These are phyloP conservation scores for Exserohilum turcica DNA, from an alignment of 2,329 filamentous ascomycete species.

Conservation along the genomic window DNA sequence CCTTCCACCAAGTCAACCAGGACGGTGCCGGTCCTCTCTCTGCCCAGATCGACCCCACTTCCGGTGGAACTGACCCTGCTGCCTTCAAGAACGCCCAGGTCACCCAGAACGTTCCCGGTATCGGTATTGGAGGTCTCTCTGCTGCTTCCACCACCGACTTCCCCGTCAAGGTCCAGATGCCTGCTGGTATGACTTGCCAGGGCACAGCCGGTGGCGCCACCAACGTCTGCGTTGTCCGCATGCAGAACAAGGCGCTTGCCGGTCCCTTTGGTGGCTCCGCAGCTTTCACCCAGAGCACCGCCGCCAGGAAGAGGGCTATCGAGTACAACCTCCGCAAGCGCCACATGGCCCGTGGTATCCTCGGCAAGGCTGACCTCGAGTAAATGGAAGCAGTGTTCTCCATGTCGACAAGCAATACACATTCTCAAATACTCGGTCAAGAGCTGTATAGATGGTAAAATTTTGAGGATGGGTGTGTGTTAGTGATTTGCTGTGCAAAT, in stretches of 20 bases:
- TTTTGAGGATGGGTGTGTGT: no score
- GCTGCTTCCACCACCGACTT: slow-evolving; percentile 67
- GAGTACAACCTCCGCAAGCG: slow-evolving; percentile 56
- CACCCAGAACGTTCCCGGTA: slow-evolving; percentile 65
- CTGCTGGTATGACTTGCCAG: slow-evolving; percentile 68
- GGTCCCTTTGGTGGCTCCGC: slow-evolving; percentile 71
- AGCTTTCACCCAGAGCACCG: slow-evolving; percentile 66
- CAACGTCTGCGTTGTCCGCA: slow-evolving; percentile 68
- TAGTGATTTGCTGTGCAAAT: slow-evolving; percentile 1
- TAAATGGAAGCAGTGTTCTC: background rate
- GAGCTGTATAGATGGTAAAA: background rate
- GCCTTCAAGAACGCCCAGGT: slow-evolving; percentile 67
- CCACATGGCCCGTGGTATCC: slow-evolving; percentile 43
- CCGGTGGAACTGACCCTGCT: slow-evolving; percentile 63
- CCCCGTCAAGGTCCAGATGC: slow-evolving; percentile 68
- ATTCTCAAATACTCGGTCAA: background rate
- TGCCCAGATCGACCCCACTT: slow-evolving; percentile 66
- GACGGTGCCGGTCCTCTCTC: slow-evolving; percentile 69
- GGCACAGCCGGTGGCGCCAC: slow-evolving; percentile 62
- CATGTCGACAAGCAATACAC: no score
- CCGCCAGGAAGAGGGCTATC: slow-evolving; percentile 65
- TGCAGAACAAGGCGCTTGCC: slow-evolving; percentile 65
- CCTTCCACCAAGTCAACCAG: slow-evolving; percentile 73
- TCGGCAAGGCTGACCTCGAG: slow-evolving; percentile 39
- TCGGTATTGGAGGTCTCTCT: slow-evolving; percentile 63